A percentile compares a stretch with the other conserved stretches of the same genome.
Evolutionary conservation across 1,139 yeast genomes (phyloP).

Genomic region (Yarrowia galli): DNA sequence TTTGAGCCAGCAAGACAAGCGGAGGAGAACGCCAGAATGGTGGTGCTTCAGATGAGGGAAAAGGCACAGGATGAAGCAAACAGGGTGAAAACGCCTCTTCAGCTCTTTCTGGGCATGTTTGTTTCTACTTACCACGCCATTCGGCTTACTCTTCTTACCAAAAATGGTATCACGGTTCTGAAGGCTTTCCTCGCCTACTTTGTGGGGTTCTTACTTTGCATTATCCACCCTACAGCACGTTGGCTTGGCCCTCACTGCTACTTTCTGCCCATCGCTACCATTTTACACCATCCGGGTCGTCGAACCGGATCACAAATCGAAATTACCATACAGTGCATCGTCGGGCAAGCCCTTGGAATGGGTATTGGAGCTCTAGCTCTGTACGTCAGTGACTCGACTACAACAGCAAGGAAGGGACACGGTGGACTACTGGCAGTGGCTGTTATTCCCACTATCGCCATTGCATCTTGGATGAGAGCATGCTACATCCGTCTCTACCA

Average conservation of each 20-base stretch:
- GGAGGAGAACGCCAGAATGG: slow-evolving; percentile 40
- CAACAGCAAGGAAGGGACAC: slow-evolving; percentile 54
- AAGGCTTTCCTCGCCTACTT: slow-evolving; percentile 56
- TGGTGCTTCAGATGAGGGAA: slow-evolving; percentile 12
- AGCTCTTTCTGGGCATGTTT: slow-evolving; percentile 19
- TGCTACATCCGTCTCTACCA: slow-evolving; percentile 55
- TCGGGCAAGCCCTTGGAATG: slow-evolving; percentile 59
- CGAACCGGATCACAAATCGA: slow-evolving; percentile 59
- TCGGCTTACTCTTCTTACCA: slow-evolving; percentile 18
- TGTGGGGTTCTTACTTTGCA: slow-evolving; percentile 53
- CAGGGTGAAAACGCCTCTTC: slow-evolving; percentile 7
- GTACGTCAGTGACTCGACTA: slow-evolving; percentile 54
- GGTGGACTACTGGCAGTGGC: slow-evolving; percentile 59
- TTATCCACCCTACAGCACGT: slow-evolving; percentile 51
- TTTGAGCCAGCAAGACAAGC: slow-evolving; percentile 51
- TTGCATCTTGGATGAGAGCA: slow-evolving; percentile 56
- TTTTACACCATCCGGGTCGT: slow-evolving; percentile 59
- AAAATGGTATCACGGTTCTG: slow-evolving; percentile 39
- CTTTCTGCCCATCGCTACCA: slow-evolving; percentile 55
- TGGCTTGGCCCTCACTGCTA: slow-evolving; percentile 55
- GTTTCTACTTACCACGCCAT: slow-evolving; percentile 35
- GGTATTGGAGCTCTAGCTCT: slow-evolving; percentile 58
- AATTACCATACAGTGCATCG: slow-evolving; percentile 53
- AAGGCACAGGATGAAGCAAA: slow-evolving; percentile 40
- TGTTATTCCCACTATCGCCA: slow-evolving; percentile 52